Evolutionary conservation across 768 basidiomycete genomes (phyloP), one percentile per base, ranked within the genome.

Genomic region (Mycena galericulata): DNA sequence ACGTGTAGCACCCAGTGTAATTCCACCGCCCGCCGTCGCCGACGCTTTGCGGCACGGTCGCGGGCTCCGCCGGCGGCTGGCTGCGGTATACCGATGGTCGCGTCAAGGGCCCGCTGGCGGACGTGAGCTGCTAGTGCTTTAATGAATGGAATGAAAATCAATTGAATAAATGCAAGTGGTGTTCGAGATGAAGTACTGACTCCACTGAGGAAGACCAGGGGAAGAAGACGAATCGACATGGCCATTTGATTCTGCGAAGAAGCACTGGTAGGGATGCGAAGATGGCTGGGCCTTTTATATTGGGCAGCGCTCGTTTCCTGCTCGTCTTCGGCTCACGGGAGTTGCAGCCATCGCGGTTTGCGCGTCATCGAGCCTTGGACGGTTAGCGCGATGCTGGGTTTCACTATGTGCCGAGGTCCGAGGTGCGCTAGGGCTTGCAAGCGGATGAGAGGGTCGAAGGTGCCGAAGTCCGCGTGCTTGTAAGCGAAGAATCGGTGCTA

Each of bases 311-410:
- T 61, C 49, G 34, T 49, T 40, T 60, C 59, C 22, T 4, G 14
- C 27, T 51, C 60, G 49, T 41, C 5, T 22, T 51, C 49, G 60
- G 60, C 36, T 61, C 59, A 34, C 34, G 24, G 45, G 32, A n/a
- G 38, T 26, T 14, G 43, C 6, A 38, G 15, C 8, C 45, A 36
- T 36, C n/a, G n/a, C n/a, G n/a, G n/a, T n/a, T n/a, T n/a, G n/a
- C n/a, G n/a, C n/a, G n/a, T n/a, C n/a, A n/a, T n/a, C n/a, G n/a
- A n/a, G 34, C 14, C 6, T 36, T 7, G 34, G 34, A 36, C 34
- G 34, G n/a, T 36, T 36, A 36, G 34, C 14, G 34, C 34, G 14
- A 36, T 36, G 34, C n/a, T n/a, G n/a, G n/a, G n/a, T n/a, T n/a
- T n/a, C n/a, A n/a, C n/a, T n/a, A n/a, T n/a, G n/a, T n/a, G n/a